Base-by-base conservation (phyloP, 306 rosid species). In the Sicyos edulis region DNA sequence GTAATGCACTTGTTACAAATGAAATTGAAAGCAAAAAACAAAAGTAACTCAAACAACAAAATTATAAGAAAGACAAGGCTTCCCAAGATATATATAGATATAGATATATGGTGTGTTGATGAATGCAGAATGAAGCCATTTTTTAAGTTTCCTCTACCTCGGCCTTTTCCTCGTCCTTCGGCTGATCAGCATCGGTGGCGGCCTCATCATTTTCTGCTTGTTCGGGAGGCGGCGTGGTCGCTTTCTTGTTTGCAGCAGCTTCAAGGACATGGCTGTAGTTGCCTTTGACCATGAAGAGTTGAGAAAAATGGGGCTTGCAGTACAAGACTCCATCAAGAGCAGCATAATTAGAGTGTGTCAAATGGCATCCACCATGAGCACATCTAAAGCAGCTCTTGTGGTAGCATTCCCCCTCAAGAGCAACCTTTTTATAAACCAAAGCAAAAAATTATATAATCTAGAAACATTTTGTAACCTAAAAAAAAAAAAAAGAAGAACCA, bases 201-300 rank as follows among this genome's bases (percentile, higher is more conserved):
- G 77, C 17, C 32, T 50, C n/a, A 47, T 34, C 54, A 54, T 29
- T 70, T 21, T 66, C 5, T n/a, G 73, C 14, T 0, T 78, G 45
- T 45, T 86, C 88, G 4, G 86, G 14, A 2, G 89, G 82, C 10
- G 89, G 67, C 15, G 85, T 72, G 58, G 84, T 78, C 40, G 44
- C 77, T 82, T 87, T 88, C 80, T 75, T 84, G 78, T 87, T 76
- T 19, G 90, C 83, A 42, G 96, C 88, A 14, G 95, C 90, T 70
- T 93, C 70, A 69, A 93, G 97, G 40, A 93, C 96, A 76, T 91
- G 97, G 79, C 64, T 77, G 69, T 93, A 93, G 47, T 82, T 91
- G 10, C 99, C 99, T 75, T 93, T 93, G 86, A 86, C 96, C 97
- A 93, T 85, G 88, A 93, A 93, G 68, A 93, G 99, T 76, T 90